Evolutionary conservation across 2,329 filamentous ascomycete species (phyloP), one percentile per base, ranked within the genome.

Genomic region (Colletotrichum higginsianum): DNA sequence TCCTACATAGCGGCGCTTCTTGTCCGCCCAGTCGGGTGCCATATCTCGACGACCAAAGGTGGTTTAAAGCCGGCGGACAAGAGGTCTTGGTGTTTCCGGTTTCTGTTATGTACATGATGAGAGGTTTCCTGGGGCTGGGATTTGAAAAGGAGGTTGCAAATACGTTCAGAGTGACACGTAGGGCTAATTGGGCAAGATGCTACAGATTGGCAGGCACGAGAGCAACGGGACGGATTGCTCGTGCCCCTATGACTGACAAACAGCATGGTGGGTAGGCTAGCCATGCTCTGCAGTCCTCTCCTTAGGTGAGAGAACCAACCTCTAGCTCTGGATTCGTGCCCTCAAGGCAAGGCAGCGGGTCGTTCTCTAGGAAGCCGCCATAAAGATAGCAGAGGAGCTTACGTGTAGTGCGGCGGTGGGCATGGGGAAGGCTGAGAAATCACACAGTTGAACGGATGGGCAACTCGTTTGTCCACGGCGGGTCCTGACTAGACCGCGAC

Each of bases 51-150:
- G 35, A 18, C 38, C 35, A 15, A 23, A 30, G 38, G 35, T 16
- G n/a, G 53, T 56, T 38, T 13, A n/a, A 40, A 35, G 55, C 55
- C 42, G 38, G 55, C n/a, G 55, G 35, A 21, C 38, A 38, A 57
- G 13, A n/a, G 8, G 13, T 5, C 8, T 57, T 16, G 12, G 55
- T 5, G 55, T 23, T 40, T 18, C 13, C 11, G n/a, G 55, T 23
- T 40, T 18, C 13, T 23, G n/a, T n/a, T 4, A n/a, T 57, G n/a
- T 57, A 5, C 4, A 56, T 15, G 4, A 21, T 35, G 12, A 15
- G 30, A 38, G 18, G 53, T 13, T 6, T 56, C 21, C 3, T 15
- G 18, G 13, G n/a, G 52, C 8, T 12, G 30, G 35, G 9, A n/a
- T 55, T 7, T 15, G 18, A 11, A 11, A n/a, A 38, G 7, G 9